These are phyloP conservation scores for Stentor roeselii DNA, from an alignment of 73 alveolate genomes.

Conservation along the genomic window DNA sequence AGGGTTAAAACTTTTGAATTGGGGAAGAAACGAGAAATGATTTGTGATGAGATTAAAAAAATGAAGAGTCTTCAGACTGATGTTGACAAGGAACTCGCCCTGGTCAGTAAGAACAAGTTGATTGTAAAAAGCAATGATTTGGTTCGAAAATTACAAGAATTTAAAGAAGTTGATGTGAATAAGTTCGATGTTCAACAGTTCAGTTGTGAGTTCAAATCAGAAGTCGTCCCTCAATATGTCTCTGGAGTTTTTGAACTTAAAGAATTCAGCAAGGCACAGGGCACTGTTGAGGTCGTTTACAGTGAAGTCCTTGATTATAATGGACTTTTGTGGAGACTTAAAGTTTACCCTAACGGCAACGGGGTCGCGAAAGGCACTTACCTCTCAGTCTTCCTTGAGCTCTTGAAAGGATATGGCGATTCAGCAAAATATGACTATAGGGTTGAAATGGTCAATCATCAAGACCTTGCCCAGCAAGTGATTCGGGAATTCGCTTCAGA, in stretches of 20 bases:
- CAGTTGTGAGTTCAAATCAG: constrained; percentile 62
- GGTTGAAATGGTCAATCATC: constrained; percentile 82
- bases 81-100: constrained; percentile 24
- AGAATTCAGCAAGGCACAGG: constrained; percentile 45
- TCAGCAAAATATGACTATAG: constrained; percentile 86
- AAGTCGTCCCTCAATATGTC: constrained; percentile 85
- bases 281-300: constrained; percentile 59
- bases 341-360: constrained; percentile 93
- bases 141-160: constrained; percentile 37
- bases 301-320: constrained; percentile 73
- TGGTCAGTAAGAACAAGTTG: constrained; percentile 50
- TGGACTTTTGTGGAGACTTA: constrained; percentile 93
- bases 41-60: constrained; percentile 41
- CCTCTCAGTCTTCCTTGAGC: constrained; percentile 85
- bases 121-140: constrained; percentile 50
- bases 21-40: constrained; percentile 31
- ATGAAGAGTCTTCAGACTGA: constrained; percentile 32
- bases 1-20: constrained; percentile 47
- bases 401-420: constrained; percentile 75
- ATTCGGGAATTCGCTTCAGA: constrained; percentile 90
- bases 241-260: constrained; percentile 63
- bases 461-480: constrained; percentile 53
- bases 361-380: constrained; percentile 84
- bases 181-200: constrained; percentile 44
- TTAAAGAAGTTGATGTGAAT: constrained; percentile 44